Percentiles rank a stretch among this genome's conserved stretches.
phyloP scores from a whole-genome alignment of 2,329 filamentous ascomycete genomes.

The Cercospora berteroae region DNA sequence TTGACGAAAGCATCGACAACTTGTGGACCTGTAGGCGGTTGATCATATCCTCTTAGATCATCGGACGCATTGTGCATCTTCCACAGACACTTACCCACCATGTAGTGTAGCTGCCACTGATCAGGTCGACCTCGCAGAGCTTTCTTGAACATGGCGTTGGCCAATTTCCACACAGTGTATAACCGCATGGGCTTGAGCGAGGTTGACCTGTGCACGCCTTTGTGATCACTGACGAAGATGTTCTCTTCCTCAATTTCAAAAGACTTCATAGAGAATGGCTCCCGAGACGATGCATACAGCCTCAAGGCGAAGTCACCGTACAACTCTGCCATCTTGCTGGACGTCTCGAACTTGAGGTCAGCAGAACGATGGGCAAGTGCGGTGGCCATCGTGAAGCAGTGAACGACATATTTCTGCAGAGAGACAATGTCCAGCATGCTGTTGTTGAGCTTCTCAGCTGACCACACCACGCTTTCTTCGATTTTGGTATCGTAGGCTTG shows the following conservation, averaged over 20 bases:
- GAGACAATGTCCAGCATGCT: slow-evolving; percentile 70
- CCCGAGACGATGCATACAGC: slow-evolving; percentile 66
- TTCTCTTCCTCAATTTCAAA: slow-evolving; percentile 63
- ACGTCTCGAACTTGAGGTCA: slow-evolving; percentile 54
- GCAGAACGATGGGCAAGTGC: slow-evolving; percentile 59
- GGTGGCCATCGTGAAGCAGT: slow-evolving; percentile 70
- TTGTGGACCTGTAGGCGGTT: slow-evolving; percentile 40
- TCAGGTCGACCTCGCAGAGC: slow-evolving; percentile 59
- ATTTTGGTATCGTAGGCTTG: slow-evolving; percentile 86
- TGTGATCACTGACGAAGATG: slow-evolving; percentile 51
- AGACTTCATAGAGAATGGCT: slow-evolving; percentile 66
- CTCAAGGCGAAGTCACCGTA: slow-evolving; percentile 68
- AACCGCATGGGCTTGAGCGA: slow-evolving; percentile 58
- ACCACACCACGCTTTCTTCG: slow-evolving; percentile 84
- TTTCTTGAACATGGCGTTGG: slow-evolving; percentile 58
- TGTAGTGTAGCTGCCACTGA: slow-evolving; percentile 66
- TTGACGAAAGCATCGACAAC: slow-evolving; percentile 58
- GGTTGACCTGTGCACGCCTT: slow-evolving; percentile 55
- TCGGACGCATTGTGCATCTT: slow-evolving; percentile 59
- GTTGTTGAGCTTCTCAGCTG: slow-evolving; percentile 86
- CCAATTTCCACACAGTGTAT: slow-evolving; percentile 65
- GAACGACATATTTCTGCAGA: slow-evolving; percentile 75
- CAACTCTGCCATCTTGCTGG: slow-evolving; percentile 60
- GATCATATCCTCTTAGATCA: slow-evolving; percentile 22
- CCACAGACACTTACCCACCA: slow-evolving; percentile 69